Base-by-base conservation (phyloP, 352 stramenopile species). In the Phytopythium vexans region DNA sequence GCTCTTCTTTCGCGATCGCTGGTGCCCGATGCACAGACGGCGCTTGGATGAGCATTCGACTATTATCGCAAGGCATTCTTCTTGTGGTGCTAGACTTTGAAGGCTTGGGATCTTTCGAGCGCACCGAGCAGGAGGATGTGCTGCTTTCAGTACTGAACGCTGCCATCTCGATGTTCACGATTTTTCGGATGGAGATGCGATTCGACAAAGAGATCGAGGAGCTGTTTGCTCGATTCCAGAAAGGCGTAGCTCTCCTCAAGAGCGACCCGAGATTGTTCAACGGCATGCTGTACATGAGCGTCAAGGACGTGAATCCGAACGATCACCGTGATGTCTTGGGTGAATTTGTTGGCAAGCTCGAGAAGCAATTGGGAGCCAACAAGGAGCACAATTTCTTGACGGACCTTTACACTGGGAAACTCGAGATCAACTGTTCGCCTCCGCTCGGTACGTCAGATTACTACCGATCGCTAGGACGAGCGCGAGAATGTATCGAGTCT, bases 41-140 rank as follows among this genome's bases (percentile, higher is more conserved):
- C 0, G 68, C 62, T 5, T 77, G 71, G 65, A 73, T 77, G 70
- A 66, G 51, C 1, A 46, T 72, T 1, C 54, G 63, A 1, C 35
- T 72, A 1, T 39, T 81, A 1, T 41, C 61, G 4, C 49, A 41
- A 8, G 41, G 52, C 21, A 58, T 85, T 6, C 43, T 92, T 8
- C 56, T 92, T 8, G 66, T 90, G 4, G 70, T 92, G 4, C 52
- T 92, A 11, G 77, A 92, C 47, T 90, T 90, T 51, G 79, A 90
- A 69, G 82, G 82, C 3, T 54, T 89, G 3, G 79, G 79, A 0
- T 92, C 79, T 3, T 88, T 89, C 52, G 77, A 92, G 47, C 62
- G 75, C 5, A 82, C 68, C 0, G 79, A 89, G 15, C 82, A 92
- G 45, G 77, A 89, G 59, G 74, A 90, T 46, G 72, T 87, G 6